Conservation (phyloP, 2,329 filamentous ascomycete species). For the Phialemonium atrogriseum region DNA sequence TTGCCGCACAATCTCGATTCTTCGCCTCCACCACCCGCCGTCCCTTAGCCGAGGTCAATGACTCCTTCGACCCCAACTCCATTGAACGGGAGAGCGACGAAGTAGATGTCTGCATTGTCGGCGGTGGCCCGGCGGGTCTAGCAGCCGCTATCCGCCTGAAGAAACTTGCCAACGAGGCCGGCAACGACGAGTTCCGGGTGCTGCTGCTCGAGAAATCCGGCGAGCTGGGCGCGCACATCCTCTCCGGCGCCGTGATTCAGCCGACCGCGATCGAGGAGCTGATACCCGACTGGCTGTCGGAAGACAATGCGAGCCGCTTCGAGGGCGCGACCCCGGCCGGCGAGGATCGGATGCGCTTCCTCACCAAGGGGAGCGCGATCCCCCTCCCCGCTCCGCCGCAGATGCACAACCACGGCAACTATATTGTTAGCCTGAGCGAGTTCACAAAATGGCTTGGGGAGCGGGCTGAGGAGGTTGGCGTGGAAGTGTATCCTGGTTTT, state of each 20-base stretch:
- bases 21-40: conserved; percentile 13
- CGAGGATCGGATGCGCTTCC: conserved; percentile 83
- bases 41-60: conserved; percentile 25
- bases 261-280: conserved; percentile 83
- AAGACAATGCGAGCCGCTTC: conserved; percentile 83
- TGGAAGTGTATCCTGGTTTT: conserved; percentile 94
- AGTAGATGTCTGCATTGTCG: conserved; percentile 95
- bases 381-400: conserved; percentile 85
- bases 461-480: conserved; percentile 89
- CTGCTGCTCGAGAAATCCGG: conserved; percentile 90
- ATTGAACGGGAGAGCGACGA: conserved; percentile 85
- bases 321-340: conserved; percentile 78
- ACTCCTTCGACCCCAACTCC: conserved; percentile 54
- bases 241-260: conserved; percentile 93
- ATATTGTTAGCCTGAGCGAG: conserved; percentile 92
- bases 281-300: conserved; percentile 85
- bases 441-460: conserved; percentile 94
- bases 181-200: conserved; percentile 93
- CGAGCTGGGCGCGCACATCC: conserved; percentile 87
- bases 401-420: conserved; percentile 98
- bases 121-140: conserved; percentile 89
- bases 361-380: conserved; percentile 72
- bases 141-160: conserved; percentile 91
- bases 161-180: conserved; percentile 87
- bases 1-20: conserved; percentile 1